phyloP scores from a whole-genome alignment of 257 asterid species.

The Primulina tabacum region DNA sequence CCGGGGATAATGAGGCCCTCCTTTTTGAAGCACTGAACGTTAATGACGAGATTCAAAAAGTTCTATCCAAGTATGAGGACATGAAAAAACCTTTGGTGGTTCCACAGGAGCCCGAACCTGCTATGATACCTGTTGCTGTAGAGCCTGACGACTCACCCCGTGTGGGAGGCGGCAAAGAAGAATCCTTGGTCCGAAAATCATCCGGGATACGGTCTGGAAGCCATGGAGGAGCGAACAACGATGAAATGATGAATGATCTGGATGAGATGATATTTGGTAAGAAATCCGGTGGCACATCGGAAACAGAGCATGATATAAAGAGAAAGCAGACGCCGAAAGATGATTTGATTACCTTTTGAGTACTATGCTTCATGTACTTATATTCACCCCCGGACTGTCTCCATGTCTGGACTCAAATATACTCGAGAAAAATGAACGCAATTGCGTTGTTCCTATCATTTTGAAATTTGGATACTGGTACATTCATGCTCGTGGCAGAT shows the following conservation, averaged over 20 bases:
- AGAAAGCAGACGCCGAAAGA: slow-evolving; percentile 66
- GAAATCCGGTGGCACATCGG: slow-evolving; percentile 65
- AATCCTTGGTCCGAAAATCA: slow-evolving; percentile 56
- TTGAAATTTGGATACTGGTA: no score
- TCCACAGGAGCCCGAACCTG: slow-evolving; percentile 74
- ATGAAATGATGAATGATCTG: slow-evolving; percentile 91
- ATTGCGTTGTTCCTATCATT: not conserved
- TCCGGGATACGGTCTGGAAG: slow-evolving; percentile 38
- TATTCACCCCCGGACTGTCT: not conserved
- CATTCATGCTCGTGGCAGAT: no score
- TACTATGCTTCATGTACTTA: not conserved
- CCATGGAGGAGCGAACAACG: slow-evolving; percentile 56
- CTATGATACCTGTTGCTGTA: slow-evolving; percentile 84
- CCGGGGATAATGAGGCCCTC: slow-evolving; percentile 87
- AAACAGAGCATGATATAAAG: slow-evolving; percentile 48
- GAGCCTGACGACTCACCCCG: slow-evolving; percentile 82
- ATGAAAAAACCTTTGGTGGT: slow-evolving; percentile 58
- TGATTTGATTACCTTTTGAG: slow-evolving; percentile 75
- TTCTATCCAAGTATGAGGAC: slow-evolving; percentile 71
- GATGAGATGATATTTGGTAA: slow-evolving; percentile 98
- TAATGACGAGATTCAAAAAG: slow-evolving; percentile 89
- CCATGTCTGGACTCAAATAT: not conserved
- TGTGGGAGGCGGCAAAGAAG: slow-evolving; percentile 47
- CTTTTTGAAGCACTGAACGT: slow-evolving; percentile 92
- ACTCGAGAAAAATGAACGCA: not conserved